phyloP scores from a whole-genome alignment of 441 rosid species.

The Metrosideros polymorpha region DNA sequence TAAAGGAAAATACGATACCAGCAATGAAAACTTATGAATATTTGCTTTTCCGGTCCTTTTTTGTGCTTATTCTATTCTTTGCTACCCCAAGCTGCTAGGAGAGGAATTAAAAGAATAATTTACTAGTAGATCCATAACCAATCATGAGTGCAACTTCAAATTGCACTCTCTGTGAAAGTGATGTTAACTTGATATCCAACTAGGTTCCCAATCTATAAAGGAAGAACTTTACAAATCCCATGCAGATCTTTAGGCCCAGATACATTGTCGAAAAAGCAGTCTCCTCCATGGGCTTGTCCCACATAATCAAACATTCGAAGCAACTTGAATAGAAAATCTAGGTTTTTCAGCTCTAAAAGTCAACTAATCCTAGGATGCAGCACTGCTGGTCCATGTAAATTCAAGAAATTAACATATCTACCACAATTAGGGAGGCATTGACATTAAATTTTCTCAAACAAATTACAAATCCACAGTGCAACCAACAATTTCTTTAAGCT shows the following conservation, averaged over 20 bases:
- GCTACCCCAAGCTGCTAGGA: background rate
- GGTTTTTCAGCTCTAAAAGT: background rate
- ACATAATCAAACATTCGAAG: background rate
- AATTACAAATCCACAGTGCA: background rate
- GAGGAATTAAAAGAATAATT: background rate
- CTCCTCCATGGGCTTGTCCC: background rate
- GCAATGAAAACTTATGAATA: background rate
- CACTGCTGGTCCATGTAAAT: background rate
- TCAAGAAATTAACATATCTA: background rate
- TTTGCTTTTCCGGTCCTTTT: background rate
- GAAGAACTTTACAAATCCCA: background rate
- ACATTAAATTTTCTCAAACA: background rate
- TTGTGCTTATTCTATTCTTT: background rate
- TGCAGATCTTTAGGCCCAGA: background rate
- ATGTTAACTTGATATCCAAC: background rate
- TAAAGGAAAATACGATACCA: background rate
- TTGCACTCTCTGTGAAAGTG: background rate
- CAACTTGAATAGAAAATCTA: background rate
- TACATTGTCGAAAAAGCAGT: background rate
- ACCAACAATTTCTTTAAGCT: background rate
- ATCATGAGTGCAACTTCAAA: background rate
- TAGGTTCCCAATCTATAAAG: background rate
- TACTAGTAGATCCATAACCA: background rate
- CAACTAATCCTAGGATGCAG: background rate
- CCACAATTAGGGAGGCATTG: background rate